Evolutionary conservation across 139 green algal species (phyloP), one percentile per base, ranked within the genome.

Genomic region (Chlorella sp.): DNA sequence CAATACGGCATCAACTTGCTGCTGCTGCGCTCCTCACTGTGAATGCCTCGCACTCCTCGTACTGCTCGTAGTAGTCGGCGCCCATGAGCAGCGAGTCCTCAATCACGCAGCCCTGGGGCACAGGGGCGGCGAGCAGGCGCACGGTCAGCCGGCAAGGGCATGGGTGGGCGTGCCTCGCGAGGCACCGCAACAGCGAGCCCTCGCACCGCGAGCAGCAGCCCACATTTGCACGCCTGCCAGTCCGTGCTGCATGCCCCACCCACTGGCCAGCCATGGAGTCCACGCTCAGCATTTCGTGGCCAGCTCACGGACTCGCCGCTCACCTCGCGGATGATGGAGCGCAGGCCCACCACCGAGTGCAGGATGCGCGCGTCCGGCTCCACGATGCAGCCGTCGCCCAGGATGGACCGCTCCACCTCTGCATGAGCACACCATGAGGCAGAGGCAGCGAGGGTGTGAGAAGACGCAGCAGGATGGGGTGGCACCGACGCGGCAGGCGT

Each of bases 21-120:
- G 11, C 8, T 11, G 8, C 8, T 11, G 11, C 46, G 8, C 2
- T 11, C 2, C 51, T 60, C 51, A 60, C 51, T 0, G 86, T 91
- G 40, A 96, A 65, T 14, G 96, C 76, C 16, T 86, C 88, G 38
- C 90, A 90, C 90, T 99, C 90, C 34, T 96, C 88, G 40, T 76
- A 74, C 74, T 86, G 95, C 92, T 99, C 97, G 84, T 99, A 99
- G 86, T 97, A 99, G 92, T 99, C 97, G n/a, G 96, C 94, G 17
- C 97, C 97, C 94, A 97, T 97, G 40, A 97, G 84, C 48, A 98
- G 84, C 19, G 88, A 75, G 87, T 97, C 93, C 83, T 97, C 88
- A 36, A 98, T 89, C 41, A 91, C 64, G 76, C 87, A 92, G 78
- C 86, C 84, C 67, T 87, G 82, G 54, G 34, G 32, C 16, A 2